Percentiles rank a stretch among this genome's conserved stretches.
phyloP scores from a whole-genome alignment of 345 rosid genomes.

The Eucalyptus coolabah region DNA sequence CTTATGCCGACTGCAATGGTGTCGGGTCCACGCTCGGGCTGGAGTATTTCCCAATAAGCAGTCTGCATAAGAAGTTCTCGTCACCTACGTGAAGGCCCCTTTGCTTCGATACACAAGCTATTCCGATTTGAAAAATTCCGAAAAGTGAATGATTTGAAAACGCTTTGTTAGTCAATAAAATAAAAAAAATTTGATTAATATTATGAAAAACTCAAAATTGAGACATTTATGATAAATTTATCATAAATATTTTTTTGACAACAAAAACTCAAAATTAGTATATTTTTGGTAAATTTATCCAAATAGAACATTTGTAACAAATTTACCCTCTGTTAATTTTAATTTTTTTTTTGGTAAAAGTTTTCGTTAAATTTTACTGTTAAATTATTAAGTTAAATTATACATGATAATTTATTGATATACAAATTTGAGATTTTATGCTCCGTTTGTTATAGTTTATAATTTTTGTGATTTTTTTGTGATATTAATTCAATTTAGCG shows the following conservation, averaged over 20 bases:
- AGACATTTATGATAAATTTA: too few species aligned
- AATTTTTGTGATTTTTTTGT: too few species aligned
- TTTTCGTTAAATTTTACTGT: too few species aligned
- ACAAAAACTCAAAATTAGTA: too few species aligned
- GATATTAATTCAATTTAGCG: too few species aligned
- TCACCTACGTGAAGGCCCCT: rapidly evolving
- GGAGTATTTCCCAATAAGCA: neutral
- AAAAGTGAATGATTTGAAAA: too few species aligned
- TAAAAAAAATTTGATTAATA: too few species aligned
- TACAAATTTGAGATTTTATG: too few species aligned
- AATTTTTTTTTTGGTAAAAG: too few species aligned
- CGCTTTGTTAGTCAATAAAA: too few species aligned
- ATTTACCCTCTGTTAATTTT: rapidly evolving
- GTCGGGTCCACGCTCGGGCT: neutral
- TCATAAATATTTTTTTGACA: rapidly evolving
- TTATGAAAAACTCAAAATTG: rapidly evolving
- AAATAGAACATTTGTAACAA: rapidly evolving
- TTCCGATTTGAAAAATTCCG: neutral
- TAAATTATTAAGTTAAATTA: too few species aligned
- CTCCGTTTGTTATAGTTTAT: rapidly evolving
- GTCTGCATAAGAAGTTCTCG: neutral
- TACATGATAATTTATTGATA: rapidly evolving
- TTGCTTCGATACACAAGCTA: neutral
- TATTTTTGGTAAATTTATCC: rapidly evolving
- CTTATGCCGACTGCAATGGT: neutral